Conservation (phyloP, 2,329 filamentous ascomycete species). For the Pleoardoris graminearum region DNA sequence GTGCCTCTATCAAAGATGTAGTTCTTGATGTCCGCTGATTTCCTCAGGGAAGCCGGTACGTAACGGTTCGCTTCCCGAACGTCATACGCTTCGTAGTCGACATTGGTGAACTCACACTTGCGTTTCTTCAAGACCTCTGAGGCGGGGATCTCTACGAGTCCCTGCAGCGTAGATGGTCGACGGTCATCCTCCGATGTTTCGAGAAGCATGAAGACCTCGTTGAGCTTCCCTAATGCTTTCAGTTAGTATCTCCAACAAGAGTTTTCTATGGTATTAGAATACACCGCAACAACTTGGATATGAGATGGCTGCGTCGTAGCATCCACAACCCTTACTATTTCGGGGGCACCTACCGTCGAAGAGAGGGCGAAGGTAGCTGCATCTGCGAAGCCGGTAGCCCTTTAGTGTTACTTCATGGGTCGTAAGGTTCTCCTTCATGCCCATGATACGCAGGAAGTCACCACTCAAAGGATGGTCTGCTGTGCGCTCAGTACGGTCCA, state of each 20-base stretch:
- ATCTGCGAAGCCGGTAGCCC: slow-evolving; percentile 24
- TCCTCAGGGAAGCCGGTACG: not conserved
- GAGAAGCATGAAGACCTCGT: slow-evolving; percentile 26
- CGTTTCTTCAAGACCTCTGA: slow-evolving; percentile 12
- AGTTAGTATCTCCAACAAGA: too few species aligned
- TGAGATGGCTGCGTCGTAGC: not conserved
- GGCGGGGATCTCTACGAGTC: slow-evolving; percentile 15
- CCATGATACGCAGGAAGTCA: slow-evolving; percentile 27
- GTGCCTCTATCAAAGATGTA: slow-evolving; percentile 15
- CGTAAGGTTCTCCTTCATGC: slow-evolving; percentile 21
- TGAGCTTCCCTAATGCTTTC: slow-evolving; percentile 22
- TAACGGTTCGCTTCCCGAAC: not conserved
- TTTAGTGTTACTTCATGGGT: slow-evolving; percentile 22
- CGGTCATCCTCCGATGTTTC: slow-evolving; percentile 14
- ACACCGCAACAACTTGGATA: not conserved
- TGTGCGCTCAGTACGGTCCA: slow-evolving; percentile 1
- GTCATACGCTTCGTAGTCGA: slow-evolving; percentile 4
- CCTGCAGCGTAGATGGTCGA: slow-evolving; percentile 15
- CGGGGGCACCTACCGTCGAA: slow-evolving; percentile 29
- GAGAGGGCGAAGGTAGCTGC: slow-evolving; percentile 19
- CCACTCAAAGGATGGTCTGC: slow-evolving; percentile 14
- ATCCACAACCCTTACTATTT: not conserved
- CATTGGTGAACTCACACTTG: not conserved
- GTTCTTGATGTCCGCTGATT: slow-evolving; percentile 1
- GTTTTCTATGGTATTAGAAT: not conserved